Evolutionary conservation across 257 asterid genomes (phyloP).

Genomic region (Datura wrightii): DNA sequence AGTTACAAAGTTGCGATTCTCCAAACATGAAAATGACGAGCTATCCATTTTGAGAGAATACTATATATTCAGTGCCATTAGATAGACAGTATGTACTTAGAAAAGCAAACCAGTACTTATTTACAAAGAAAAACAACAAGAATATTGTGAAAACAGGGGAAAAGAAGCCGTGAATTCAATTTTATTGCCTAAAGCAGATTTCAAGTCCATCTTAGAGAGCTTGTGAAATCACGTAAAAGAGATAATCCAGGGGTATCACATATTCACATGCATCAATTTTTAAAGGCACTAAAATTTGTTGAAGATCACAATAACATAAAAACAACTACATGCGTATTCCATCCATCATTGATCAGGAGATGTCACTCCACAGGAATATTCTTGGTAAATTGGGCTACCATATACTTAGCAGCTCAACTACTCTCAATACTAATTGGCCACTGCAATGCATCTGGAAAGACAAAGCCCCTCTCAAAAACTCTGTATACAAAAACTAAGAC

Average conservation of each 20-base stretch:
- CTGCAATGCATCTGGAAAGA: not conserved
- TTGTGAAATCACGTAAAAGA: not conserved
- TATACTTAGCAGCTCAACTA: not conserved
- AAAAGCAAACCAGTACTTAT: not conserved
- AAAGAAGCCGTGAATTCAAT: not conserved
- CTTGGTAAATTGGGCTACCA: not conserved
- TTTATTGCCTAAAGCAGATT: slow-evolving; percentile 13
- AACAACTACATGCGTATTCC: not conserved
- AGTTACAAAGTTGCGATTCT: slow-evolving; percentile 33
- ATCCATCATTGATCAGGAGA: not conserved
- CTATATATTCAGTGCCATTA: not conserved
- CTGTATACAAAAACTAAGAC: not conserved
- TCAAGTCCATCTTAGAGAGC: not conserved
- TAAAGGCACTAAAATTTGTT: not conserved
- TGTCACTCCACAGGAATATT: not conserved
- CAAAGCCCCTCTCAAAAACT: not conserved
- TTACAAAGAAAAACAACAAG: not conserved
- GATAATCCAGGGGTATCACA: slow-evolving; percentile 1
- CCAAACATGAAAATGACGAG: slow-evolving; percentile 19
- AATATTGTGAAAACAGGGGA: not conserved
- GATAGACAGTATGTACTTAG: not conserved
- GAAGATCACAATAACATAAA: not conserved
- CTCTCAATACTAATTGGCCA: not conserved
- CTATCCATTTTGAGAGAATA: not conserved
- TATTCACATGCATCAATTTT: not conserved